Evolutionary conservation across 768 basidiomycete genomes (phyloP).

Genomic region (Lyophyllum semitale): DNA sequence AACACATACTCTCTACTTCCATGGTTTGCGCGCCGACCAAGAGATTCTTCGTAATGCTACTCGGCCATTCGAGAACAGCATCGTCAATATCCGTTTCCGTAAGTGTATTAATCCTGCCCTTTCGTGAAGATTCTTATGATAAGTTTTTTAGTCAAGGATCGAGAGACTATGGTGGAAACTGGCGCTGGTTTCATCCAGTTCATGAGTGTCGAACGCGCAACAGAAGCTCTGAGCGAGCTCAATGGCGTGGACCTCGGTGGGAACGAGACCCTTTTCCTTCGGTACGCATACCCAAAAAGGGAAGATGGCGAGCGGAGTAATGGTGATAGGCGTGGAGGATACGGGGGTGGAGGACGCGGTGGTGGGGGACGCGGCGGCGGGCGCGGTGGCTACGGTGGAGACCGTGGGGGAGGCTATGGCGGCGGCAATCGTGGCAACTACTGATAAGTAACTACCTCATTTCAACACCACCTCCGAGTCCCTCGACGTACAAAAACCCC

Average conservation of each 20-base stretch:
- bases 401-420: not conserved
- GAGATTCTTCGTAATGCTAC: slow-evolving; percentile 23
- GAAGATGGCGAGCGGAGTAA: not conserved
- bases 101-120: slow-evolving; percentile 13
- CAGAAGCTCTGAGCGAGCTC: slow-evolving; percentile 45
- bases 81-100: slow-evolving; percentile 31
- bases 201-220: slow-evolving; percentile 42
- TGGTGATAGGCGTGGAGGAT: slow-evolving; percentile 3
- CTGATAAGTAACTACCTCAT: not conserved
- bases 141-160: slow-evolving; percentile 32
- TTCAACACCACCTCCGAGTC: not conserved
- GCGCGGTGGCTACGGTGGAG: not conserved
- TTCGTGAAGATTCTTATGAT: not conserved
- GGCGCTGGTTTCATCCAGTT: slow-evolving; percentile 58
- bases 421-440: not conserved
- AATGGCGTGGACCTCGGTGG: slow-evolving; percentile 35
- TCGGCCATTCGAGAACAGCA: slow-evolving; percentile 28
- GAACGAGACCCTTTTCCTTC: slow-evolving; percentile 38
- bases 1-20: slow-evolving; percentile 33
- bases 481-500: not conserved
- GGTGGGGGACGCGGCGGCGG: slow-evolving; percentile 1
- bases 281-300: slow-evolving; percentile 36
- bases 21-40: slow-evolving; percentile 24
- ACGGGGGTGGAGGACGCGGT: not conserved
- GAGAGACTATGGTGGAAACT: slow-evolving; percentile 27